Base-by-base conservation (phyloP, 2,329 filamentous ascomycete genomes). In the Colletotrichum tropicicola region DNA sequence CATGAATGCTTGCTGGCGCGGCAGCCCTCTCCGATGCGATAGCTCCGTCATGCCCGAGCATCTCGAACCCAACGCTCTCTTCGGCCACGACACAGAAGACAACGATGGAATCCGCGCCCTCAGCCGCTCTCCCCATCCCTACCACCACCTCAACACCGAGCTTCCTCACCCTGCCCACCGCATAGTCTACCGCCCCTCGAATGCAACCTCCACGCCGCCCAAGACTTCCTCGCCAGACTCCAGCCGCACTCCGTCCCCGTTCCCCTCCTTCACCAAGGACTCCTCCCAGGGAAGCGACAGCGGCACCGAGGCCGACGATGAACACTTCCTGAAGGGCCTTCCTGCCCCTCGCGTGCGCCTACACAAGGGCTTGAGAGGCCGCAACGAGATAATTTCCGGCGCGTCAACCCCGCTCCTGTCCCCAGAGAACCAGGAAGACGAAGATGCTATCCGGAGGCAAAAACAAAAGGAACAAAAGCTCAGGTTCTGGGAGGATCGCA, bases 231-330 rank as follows among this genome's bases (percentile, higher is more conserved):
- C 59, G 67, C 71, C 65, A 49, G 69, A 65, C 69, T 72, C 61
- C 67, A 67, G 54, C 51, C 61, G 68, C 27, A 65, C 69, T 6
- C 65, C 59, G 10, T 69, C 70, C 25, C 65, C 71, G 4, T 70
- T 73, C 35, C 72, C 75, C 7, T 66, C 72, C 45, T 78, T 81
- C 67, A 76, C 80, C 62, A 84, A 82, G 68, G 84, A 87, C 54
- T 87, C 87, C 5, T 83, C 85, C 1, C 85, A 89, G 2, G 87
- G 87, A 10, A 97, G 93, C 76, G 94, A 97, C 70, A 97, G 94
- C 75, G 95, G 95, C 23, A 97, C 94, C 17, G 95, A 98, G 75
- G 95, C 95, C 39, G 95, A 98, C 72, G 95, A 98, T 79, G 95
- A 98, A 77, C 92, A 94, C 68, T 90, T 95, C 70, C 83, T 97